Base-by-base conservation (phyloP, 768 basidiomycete species). In the Rhizopogon vesiculosus region DNA sequence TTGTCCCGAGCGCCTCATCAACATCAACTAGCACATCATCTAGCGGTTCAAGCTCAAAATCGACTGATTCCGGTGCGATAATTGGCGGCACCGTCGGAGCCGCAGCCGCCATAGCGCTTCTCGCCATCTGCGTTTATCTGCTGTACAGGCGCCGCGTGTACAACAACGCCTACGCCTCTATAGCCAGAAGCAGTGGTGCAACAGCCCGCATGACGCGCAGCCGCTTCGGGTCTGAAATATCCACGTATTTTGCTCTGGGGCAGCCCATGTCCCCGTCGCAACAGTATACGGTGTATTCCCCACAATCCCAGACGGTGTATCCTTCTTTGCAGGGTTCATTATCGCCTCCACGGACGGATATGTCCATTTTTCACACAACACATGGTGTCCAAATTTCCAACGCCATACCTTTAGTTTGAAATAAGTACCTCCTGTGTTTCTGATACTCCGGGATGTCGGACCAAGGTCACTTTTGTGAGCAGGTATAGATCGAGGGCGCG, bases 31-130 rank as follows among this genome's bases (percentile, higher is more conserved):
- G 25, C 25, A 25, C 25, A 25, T 25, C 25, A 25, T 5, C 42
- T 3, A 55, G 45, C 15, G 3, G 55, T 28, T 51, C 65, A 7
- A 52, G 38, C 6, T 55, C 54, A 22, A 22, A 42, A 4, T 40
- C 12, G 8, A 16, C 33, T 3, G 42, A 64, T 44, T 7, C 61
- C 7, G 59, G 60, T 38, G 66, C 56, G 19, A 66, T 68, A 28
- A 22, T 68, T 5, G 66, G 66, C 0, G 64, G 62, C 5, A 56
- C 55, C 15, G 39, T 68, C 1, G 68, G 66, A 3, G 56, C 65
- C n/a, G 46, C 29, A 6, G 44, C 38, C 8, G 61, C 25, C 25
- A 18, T 70, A 19, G 31, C 66, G 38, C 33, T 66, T 45, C 39
- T 68, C 13, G 29, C 56, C 13, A 3, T 59, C 5, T 61, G 63